Evolutionary conservation across 306 rosid genomes (phyloP), one percentile per base, ranked within the genome.

Genomic region (Betula pendula): DNA sequence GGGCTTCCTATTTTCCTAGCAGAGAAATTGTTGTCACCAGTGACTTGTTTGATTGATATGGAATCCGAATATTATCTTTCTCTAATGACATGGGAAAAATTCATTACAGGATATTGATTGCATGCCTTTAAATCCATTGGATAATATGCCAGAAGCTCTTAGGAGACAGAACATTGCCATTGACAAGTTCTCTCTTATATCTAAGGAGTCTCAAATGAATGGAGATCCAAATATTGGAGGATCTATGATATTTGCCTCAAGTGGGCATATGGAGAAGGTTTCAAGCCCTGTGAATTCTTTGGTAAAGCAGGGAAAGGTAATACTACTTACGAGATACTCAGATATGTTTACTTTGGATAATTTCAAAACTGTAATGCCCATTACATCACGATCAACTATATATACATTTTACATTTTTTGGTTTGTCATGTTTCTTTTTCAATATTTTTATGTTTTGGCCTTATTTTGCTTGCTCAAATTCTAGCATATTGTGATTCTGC

Each of bases 101-200:
- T 69, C 56, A 73, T 79, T 47, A n/a, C 85, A 92, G 97, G 97
- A 92, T 83, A 87, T 90, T 77, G 93, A 92, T 88, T 92, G 97
- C 85, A 92, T 92, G 97, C 97, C 97, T 65, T 74, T 68, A 75
- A 87, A 88, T 81, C 97, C 90, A 45, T 80, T 83, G 86, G 93
- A 92, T 66, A 88, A 88, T 76, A 84, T 88, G 90, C 96, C 97
- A 48, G 96, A 87, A 86, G 85, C 89, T 80, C 84, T 88, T 56
- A 90, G 86, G 86, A 52, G 86, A 78, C 90, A 85, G 75, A 74
- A 63, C 22, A 60, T 79, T 83, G 47, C 82, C 31, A 33, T 56
- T 68, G 81, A 81, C 68, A 87, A 70, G 72, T 81, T 84, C 65
- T 71, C 85, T 73, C 78, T 77, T 56, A 70, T 81, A 81, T 81